Evolutionary conservation across 192 early-diverging fungal species (phyloP).

Genomic region (Podila clonocystis): DNA sequence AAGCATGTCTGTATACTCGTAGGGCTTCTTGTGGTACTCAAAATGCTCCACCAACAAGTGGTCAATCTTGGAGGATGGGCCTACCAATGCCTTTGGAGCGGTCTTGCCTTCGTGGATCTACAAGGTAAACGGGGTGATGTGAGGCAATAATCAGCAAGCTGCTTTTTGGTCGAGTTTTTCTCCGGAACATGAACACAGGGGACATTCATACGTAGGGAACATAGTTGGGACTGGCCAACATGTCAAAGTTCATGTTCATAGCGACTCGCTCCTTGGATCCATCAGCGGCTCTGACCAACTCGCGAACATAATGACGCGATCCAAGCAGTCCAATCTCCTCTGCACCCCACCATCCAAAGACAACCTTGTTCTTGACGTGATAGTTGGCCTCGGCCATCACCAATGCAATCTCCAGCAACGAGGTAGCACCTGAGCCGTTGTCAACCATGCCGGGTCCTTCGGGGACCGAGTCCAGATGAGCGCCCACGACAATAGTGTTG

Average conservation of each 20-base stretch:
- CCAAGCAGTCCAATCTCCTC: conserved; percentile 78
- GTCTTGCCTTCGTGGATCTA: conserved; percentile 70
- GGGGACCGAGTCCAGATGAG: conserved; percentile 76
- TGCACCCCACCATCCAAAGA: conserved; percentile 81
- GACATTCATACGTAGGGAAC: conserved; percentile 57
- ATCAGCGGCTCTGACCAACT: conserved; percentile 52
- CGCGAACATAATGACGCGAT: conserved; percentile 66
- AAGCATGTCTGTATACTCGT: conserved; percentile 66
- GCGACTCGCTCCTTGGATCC: conserved; percentile 57
- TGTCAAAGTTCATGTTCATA: conserved; percentile 77
- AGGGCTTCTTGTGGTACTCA: conserved; percentile 52
- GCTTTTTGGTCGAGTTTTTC: too few species aligned
- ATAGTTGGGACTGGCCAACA: conserved; percentile 79
- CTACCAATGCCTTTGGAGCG: conserved; percentile 59
- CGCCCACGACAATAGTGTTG: conserved; percentile 68
- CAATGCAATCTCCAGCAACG: conserved; percentile 68
- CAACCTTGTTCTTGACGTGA: conserved; percentile 63
- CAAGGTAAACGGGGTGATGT: too few species aligned
- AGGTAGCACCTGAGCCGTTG: conserved; percentile 71
- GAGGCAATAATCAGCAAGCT: too few species aligned
- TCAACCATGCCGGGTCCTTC: conserved; percentile 78
- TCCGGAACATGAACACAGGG: background rate
- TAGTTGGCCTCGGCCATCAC: conserved; percentile 57
- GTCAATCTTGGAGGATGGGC: conserved; percentile 66
- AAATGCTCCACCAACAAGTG: conserved; percentile 68